A percentile compares a stretch with the other conserved stretches of the same genome.
Conservation (phyloP, 2,329 filamentous ascomycete species). For the Sclerotinia glacialis region DNA sequence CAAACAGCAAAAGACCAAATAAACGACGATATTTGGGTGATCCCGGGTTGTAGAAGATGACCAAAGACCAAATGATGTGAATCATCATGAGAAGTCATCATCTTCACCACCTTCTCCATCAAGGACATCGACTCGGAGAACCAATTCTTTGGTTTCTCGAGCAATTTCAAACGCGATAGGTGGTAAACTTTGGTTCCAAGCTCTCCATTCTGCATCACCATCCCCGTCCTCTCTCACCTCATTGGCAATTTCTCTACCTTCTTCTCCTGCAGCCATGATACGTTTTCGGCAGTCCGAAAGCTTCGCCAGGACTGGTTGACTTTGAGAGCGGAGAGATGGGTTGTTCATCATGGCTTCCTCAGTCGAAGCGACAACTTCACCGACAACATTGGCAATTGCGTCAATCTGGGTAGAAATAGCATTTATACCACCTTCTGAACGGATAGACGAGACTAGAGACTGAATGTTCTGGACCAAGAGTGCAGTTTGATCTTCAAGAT, state of each 20-base stretch:
- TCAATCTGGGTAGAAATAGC: constrained; percentile 68
- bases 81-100: constrained; percentile 33
- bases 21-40: not conserved
- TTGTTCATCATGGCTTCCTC: constrained; percentile 55
- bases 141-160: constrained; percentile 74
- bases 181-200: constrained; percentile 69
- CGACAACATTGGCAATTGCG: constrained; percentile 68
- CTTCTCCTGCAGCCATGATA: constrained; percentile 61
- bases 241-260: constrained; percentile 58
- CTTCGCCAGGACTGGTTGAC: constrained; percentile 51
- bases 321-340: constrained; percentile 50
- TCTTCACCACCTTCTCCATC: constrained; percentile 33
- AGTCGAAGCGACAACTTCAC: constrained; percentile 65
- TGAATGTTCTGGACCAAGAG: constrained; percentile 77
- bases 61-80: not conserved
- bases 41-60: not conserved
- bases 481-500: constrained; percentile 80
- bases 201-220: constrained; percentile 55
- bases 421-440: constrained; percentile 59
- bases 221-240: constrained; percentile 51
- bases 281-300: constrained; percentile 63
- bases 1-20: constrained; percentile 1
- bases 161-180: constrained; percentile 87
- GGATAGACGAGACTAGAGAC: constrained; percentile 71
- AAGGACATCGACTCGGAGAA: constrained; percentile 47